phyloP scores from a whole-genome alignment of 345 rosid genomes.

The Eucalyptus cloeziana region DNA sequence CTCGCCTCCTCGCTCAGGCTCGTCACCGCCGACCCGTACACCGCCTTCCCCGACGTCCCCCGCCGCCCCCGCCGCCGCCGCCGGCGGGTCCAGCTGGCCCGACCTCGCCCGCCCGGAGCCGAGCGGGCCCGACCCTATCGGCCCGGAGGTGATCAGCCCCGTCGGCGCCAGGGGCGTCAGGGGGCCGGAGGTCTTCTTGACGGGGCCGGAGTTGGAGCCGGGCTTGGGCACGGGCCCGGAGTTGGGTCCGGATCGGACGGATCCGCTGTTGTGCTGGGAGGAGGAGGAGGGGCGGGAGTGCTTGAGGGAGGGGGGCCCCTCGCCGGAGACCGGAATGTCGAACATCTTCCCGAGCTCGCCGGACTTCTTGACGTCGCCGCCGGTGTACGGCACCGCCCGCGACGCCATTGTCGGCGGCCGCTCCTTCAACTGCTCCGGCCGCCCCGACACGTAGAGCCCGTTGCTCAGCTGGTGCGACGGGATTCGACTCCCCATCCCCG shows the following conservation, averaged over 20 bases:
- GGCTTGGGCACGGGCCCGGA: slow-evolving; percentile 60
- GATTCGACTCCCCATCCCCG: slow-evolving; percentile 53
- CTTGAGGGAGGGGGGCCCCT: slow-evolving; percentile 19
- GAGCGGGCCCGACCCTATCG: slow-evolving; percentile 11
- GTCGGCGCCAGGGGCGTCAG: slow-evolving; percentile 62
- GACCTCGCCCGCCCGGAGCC: slow-evolving; percentile 74
- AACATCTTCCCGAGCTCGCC: slow-evolving; percentile 97
- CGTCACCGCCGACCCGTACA: slow-evolving; percentile 80
- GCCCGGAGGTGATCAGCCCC: slow-evolving; percentile 88
- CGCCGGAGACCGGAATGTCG: slow-evolving; percentile 45
- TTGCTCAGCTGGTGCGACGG: slow-evolving; percentile 87
- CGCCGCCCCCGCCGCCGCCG: slow-evolving; percentile 2
- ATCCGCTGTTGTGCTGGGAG: slow-evolving; percentile 70
- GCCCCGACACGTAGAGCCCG: slow-evolving; percentile 78
- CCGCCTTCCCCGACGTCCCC: slow-evolving; percentile 25
- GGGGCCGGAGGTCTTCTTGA: slow-evolving; percentile 71
- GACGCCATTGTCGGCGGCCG: slow-evolving; percentile 76
- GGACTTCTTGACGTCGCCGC: slow-evolving; percentile 88
- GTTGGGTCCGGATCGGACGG: slow-evolving; percentile 69
- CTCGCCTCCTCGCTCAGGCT: slow-evolving; percentile 45
- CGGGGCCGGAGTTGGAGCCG: slow-evolving; percentile 53
- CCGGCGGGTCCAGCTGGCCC: slow-evolving; percentile 48
- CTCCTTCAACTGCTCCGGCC: slow-evolving; percentile 59
- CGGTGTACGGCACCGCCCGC: slow-evolving; percentile 77
- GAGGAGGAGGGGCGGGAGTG: slow-evolving; percentile 56